These are phyloP conservation scores for Sclerotinia nivalis DNA, from an alignment of 2,329 filamentous ascomycete species.

Conservation along the genomic window DNA sequence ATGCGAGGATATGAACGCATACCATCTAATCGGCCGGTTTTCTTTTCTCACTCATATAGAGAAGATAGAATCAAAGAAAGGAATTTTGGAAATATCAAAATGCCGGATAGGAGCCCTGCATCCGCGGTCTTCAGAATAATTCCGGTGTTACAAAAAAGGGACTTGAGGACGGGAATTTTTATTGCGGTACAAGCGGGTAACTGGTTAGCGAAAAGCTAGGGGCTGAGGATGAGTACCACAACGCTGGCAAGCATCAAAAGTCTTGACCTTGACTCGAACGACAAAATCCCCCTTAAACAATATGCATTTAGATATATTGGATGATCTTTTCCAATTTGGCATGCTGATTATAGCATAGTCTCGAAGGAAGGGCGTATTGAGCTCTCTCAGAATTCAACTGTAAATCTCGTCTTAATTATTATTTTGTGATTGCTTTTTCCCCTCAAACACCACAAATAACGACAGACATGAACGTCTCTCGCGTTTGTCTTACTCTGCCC, in stretches of 20 bases:
- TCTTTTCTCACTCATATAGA: neutral
- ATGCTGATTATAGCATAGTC: neutral
- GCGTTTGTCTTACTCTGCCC: slow-evolving; percentile 7
- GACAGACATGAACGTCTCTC: slow-evolving; percentile 11
- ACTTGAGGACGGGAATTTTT: neutral
- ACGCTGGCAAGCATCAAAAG: neutral
- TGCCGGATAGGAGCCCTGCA: neutral
- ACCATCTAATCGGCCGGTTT: neutral
- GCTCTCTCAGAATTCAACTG: neutral
- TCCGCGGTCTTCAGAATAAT: neutral
- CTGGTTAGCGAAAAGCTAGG: slow-evolving; percentile 9
- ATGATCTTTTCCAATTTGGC: neutral
- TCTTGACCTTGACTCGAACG: neutral
- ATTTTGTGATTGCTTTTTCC: neutral
- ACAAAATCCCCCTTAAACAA: neutral
- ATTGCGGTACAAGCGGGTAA: neutral
- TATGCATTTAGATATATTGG: neutral
- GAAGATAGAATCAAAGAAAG: neutral
- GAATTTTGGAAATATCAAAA: neutral
- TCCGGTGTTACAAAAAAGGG: no score
- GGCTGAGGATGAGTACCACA: neutral
- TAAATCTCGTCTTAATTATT: neutral
- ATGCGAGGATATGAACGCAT: neutral
- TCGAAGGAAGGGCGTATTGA: neutral
- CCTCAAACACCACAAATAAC: slow-evolving; percentile 3